Evolutionary conservation across 176 grass and related monocot species (phyloP).

Genomic region (Zea luxurians): DNA sequence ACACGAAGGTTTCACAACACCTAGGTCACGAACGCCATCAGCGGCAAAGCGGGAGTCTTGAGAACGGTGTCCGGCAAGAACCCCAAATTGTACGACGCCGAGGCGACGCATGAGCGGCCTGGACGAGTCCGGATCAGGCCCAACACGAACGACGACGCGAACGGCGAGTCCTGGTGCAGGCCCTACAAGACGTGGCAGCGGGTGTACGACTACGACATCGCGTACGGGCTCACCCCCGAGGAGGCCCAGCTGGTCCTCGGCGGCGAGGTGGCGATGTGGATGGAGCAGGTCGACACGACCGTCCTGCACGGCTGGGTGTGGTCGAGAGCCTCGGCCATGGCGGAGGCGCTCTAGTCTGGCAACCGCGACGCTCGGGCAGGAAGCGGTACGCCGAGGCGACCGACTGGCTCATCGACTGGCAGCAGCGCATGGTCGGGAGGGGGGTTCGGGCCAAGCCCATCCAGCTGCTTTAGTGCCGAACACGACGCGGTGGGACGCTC

Average conservation of each 20-base stretch:
- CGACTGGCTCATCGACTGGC: conserved; percentile 81
- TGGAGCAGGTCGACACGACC: conserved; percentile 60
- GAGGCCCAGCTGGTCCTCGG: conserved; percentile 71
- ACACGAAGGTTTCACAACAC: no score
- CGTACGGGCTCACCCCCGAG: conserved; percentile 53
- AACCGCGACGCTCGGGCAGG: conserved; percentile 60
- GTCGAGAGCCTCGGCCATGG: no score
- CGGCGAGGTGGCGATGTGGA: conserved; percentile 92
- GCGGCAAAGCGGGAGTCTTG: no score
- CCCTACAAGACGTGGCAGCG: no score
- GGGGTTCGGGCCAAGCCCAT: conserved; percentile 80
- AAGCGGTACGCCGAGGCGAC: conserved; percentile 80
- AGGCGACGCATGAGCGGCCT: no score
- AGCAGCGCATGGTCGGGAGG: conserved; percentile 67
- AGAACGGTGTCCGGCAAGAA: no score
- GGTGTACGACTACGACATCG: conserved; percentile 91
- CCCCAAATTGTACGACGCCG: no score
- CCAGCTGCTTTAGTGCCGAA: conserved; percentile 80
- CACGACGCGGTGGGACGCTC: no score
- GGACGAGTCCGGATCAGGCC: no score
- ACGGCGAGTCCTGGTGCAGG: no score
- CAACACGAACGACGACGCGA: no score
- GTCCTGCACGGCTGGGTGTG: conserved; percentile 73
- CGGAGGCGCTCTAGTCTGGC: conserved; percentile 82
- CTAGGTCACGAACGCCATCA: no score